A percentile compares a stretch with the other conserved stretches of the same genome.
Evolutionary conservation across 164 flowering plant genomes (phyloP).

Genomic region (Tetracentron sinense): DNA sequence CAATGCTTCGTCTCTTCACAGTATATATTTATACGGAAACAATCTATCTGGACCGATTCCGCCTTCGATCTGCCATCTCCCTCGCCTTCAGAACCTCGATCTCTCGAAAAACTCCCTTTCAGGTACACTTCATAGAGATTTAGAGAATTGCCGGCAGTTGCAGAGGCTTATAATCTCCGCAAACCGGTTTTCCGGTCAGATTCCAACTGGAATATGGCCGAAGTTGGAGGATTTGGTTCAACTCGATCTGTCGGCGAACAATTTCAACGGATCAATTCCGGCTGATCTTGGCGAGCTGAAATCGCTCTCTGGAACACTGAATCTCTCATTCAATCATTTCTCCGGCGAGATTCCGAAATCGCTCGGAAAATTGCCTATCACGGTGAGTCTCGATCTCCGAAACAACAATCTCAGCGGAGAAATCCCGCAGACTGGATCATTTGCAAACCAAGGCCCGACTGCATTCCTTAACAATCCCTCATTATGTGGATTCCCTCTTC

Average conservation of each 20-base stretch:
- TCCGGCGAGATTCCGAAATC: conserved; percentile 64
- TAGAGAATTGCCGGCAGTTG: conserved; percentile 52
- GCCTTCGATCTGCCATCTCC: conserved; percentile 52
- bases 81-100: conserved; percentile 73
- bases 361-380: conserved; percentile 62
- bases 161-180: conserved; percentile 57
- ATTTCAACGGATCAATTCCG: conserved; percentile 62
- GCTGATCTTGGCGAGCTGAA: conserved; percentile 59
- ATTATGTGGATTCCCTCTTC: conserved; percentile 86
- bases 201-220: conserved; percentile 66
- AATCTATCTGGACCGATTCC: conserved; percentile 76
- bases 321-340: conserved; percentile 70
- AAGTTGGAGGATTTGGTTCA: conserved; percentile 47
- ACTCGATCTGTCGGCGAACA: conserved; percentile 70
- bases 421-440: conserved; percentile 75
- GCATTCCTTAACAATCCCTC: conserved; percentile 71
- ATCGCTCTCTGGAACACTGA: conserved; percentile 65
- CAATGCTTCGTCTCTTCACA: conserved; percentile 80
- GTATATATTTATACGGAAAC: conserved; percentile 64
- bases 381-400: conserved; percentile 73
- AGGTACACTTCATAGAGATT: conserved; percentile 39
- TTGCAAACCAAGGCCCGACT: conserved; percentile 83
- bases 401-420: conserved; percentile 73
- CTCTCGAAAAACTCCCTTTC: conserved; percentile 65
- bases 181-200: conserved; percentile 59